Base-by-base conservation (phyloP, 2,329 filamentous ascomycete genomes). In the Colletotrichum sp. region DNA sequence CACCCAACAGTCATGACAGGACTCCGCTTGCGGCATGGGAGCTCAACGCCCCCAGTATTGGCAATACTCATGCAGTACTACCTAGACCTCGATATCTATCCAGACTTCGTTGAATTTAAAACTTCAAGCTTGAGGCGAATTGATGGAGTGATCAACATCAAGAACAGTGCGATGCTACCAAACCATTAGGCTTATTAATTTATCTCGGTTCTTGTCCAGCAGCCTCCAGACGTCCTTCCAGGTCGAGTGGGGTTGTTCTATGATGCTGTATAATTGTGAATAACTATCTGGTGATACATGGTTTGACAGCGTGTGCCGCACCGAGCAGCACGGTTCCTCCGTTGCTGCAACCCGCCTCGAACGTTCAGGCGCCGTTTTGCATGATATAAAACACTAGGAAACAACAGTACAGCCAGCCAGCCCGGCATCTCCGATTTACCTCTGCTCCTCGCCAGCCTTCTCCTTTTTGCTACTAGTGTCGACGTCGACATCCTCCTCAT, bases 401-500 rank as follows among this genome's bases (percentile, higher is more conserved):
- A 30, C 21, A 18, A 52, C 39, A 16, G 18, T 8, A 49, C n/a
- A n/a, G 26, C 49, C 16, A n/a, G 26, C 49, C 63, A 64, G 24
- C 32, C 32, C 39, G 16, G 24, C 9, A 39, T 44, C 30, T 32
- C 18, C 32, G 69, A 24, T 36, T 59, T n/a, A 72, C 74, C 30
- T 55, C 57, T 65, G 68, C 13, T 73, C 75, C 68, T 76, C 75
- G 15, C 70, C 66, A 10, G 39, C 63, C 64, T 76, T 68, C 26
- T 74, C 71, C 9, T 57, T n/a, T 76, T 69, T 36, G 75, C 78
- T 26, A 76, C 78, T 2, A 18, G 13, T 16, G 75, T 62, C 59
- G 9, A 24, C 57, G 9, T 77, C 76, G 32, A 81, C 81, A 13
- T 82, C 80, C 2, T 81, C 78, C 24, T 82, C 66, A 21, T 52